phyloP scores from a whole-genome alignment of 2,329 filamentous ascomycete species.

The Fusarium sp. region DNA sequence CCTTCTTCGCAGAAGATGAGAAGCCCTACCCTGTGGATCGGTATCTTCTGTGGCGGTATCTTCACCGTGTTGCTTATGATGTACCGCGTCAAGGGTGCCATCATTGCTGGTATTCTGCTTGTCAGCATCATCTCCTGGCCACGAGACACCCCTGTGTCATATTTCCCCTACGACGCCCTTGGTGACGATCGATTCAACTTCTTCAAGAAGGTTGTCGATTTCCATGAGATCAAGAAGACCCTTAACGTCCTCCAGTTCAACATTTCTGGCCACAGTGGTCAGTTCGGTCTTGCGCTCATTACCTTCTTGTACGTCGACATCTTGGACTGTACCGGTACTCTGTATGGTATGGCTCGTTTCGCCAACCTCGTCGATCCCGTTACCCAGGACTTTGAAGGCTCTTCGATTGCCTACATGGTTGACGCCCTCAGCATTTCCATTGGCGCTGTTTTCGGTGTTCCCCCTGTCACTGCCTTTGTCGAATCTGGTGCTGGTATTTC shows the following conservation, averaged over 20 bases:
- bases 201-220: conserved; percentile 87
- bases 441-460: conserved; percentile 78
- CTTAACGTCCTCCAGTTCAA: conserved; percentile 80
- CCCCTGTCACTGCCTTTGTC: conserved; percentile 87
- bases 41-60: conserved; percentile 86
- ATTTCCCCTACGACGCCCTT: conserved; percentile 77
- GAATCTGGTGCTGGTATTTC: conserved; percentile 92
- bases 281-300: conserved; percentile 85
- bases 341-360: conserved; percentile 91
- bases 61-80: conserved; percentile 83
- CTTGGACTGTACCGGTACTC: conserved; percentile 83
- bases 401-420: conserved; percentile 82
- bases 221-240: conserved; percentile 77
- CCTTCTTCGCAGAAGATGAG: conserved; percentile 77
- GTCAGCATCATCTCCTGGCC: conserved; percentile 93
- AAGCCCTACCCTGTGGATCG: conserved; percentile 85
- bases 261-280: conserved; percentile 71
- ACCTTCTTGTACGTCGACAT: conserved; percentile 94
- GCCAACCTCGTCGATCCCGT: conserved; percentile 81
- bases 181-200: conserved; percentile 82
- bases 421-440: conserved; percentile 83
- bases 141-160: conserved; percentile 77
- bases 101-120: conserved; percentile 83
- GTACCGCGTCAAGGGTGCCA: conserved; percentile 86
- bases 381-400: conserved; percentile 89